phyloP scores from a whole-genome alignment of 2,329 filamentous ascomycete genomes.

The Penicillium brasilianum region DNA sequence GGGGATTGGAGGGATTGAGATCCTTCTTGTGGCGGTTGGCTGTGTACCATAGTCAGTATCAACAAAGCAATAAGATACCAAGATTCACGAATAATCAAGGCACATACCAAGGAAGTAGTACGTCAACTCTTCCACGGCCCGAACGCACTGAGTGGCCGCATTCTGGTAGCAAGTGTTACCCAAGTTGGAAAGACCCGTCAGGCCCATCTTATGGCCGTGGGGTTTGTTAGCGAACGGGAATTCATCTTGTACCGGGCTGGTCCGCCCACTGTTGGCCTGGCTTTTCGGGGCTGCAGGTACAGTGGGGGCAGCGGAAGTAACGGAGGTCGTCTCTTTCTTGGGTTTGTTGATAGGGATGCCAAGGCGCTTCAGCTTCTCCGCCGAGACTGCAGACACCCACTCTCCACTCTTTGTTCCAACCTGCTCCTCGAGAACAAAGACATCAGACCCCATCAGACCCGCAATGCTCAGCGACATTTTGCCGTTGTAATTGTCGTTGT shows the following conservation, averaged over 20 bases:
- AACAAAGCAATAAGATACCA: neutral
- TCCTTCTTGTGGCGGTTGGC: conserved; percentile 74
- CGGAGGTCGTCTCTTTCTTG: conserved; percentile 39
- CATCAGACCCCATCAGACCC: conserved; percentile 72
- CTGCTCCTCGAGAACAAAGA: conserved; percentile 83
- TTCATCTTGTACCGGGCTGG: conserved; percentile 70
- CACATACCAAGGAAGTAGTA: conserved; percentile 76
- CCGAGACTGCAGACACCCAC: conserved; percentile 58
- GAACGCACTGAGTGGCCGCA: conserved; percentile 90
- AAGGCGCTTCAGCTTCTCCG: conserved; percentile 50
- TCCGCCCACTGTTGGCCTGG: conserved; percentile 62
- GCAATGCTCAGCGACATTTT: conserved; percentile 67
- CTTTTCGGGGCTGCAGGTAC: conserved; percentile 35
- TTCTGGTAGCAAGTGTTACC: conserved; percentile 99
- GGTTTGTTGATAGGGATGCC: conserved; percentile 55
- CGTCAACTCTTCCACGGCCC: conserved; percentile 90
- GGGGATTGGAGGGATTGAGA: conserved; percentile 81
- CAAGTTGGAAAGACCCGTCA: conserved; percentile 83
- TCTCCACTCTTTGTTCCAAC: conserved; percentile 58
- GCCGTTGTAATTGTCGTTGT: conserved; percentile 78
- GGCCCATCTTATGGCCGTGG: conserved; percentile 70
- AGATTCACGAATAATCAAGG: neutral
- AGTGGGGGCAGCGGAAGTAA: conserved; percentile 33
- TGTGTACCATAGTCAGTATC: conserved; percentile 30
- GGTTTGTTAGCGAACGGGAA: conserved; percentile 70